phyloP scores from a whole-genome alignment of 116 monocot genomes.

The Phalaenopsis hybrid region DNA sequence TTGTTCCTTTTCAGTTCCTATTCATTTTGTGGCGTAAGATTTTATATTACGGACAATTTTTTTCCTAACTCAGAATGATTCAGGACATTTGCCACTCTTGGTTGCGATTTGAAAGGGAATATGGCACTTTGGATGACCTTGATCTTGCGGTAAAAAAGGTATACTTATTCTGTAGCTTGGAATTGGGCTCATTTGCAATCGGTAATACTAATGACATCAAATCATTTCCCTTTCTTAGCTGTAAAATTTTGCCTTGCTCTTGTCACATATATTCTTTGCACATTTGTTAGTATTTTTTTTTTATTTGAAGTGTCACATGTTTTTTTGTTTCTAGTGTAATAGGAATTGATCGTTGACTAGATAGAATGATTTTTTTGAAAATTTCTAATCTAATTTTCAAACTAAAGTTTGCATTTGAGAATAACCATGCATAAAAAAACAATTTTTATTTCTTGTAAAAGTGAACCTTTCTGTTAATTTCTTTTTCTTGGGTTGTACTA shows the following conservation, averaged over 20 bases:
- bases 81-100: slow-evolving; percentile 91
- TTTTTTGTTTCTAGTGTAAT: background rate
- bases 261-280: background rate
- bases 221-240: background rate
- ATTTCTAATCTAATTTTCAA: background rate
- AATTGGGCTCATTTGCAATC: background rate
- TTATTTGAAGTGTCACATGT: background rate
- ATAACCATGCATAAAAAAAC: background rate
- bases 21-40: background rate
- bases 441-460: background rate
- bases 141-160: slow-evolving; percentile 89
- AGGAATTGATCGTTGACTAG: background rate
- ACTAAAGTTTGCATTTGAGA: background rate
- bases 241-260: background rate
- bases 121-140: slow-evolving; percentile 76
- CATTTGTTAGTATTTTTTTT: slow-evolving; percentile 3
- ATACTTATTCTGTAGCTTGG: slow-evolving; percentile 6
- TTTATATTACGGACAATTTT: background rate
- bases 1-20: background rate
- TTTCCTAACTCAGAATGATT: slow-evolving; percentile 16
- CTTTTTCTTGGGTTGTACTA: background rate
- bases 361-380: background rate
- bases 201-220: background rate
- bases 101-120: slow-evolving; percentile 89
- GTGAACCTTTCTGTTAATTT: background rate